Evolutionary conservation across 345 rosid genomes (phyloP), one percentile per base, ranked within the genome.

Genomic region (Acer yangbiense): DNA sequence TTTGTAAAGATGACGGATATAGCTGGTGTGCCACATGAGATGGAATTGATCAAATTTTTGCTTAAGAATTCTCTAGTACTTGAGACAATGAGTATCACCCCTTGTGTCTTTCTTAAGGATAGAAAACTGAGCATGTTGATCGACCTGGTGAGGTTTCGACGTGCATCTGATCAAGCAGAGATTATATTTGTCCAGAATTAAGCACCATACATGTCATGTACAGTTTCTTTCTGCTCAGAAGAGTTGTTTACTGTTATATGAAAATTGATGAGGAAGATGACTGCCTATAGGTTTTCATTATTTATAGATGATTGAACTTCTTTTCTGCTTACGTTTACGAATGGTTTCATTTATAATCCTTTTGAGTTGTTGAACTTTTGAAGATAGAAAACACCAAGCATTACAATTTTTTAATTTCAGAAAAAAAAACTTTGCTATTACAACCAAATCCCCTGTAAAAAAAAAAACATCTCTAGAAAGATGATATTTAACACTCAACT

Each of bases 1-100:
- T 82, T 78, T 7, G 90, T 89, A 77, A 96, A 86, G 89, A 84
- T 94, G 86, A 86, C 95, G 4, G 97, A 92, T 23, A 80, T 90
- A 65, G 89, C 87, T 48, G 96, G 92, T 20, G 88, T 89, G 71
- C 95, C 87, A 7, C 88, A 91, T 29, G 99, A 96, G 85, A 83
- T 96, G 93, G 91, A 90, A 73, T 85, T 96, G 61, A 83, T 94
- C 80, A 92, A 89, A 81, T 92, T 90, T 79, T 84, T 94, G 82
- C 90, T 96, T 25, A 88, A 83, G 20, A 90, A 86, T 76, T 90
- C 99, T 3, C 97, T 93, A 0, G 85, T 61, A 62, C 88, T 96
- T 3, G 88, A 92, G 88, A 79, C 76, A 20, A 75, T 94, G 87
- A 82, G 84, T 14, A 86, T 96, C 67, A 76, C 89, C 60, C 89